Base-by-base conservation (phyloP, 257 asterid species). In the Nicotiana benthamiana region DNA sequence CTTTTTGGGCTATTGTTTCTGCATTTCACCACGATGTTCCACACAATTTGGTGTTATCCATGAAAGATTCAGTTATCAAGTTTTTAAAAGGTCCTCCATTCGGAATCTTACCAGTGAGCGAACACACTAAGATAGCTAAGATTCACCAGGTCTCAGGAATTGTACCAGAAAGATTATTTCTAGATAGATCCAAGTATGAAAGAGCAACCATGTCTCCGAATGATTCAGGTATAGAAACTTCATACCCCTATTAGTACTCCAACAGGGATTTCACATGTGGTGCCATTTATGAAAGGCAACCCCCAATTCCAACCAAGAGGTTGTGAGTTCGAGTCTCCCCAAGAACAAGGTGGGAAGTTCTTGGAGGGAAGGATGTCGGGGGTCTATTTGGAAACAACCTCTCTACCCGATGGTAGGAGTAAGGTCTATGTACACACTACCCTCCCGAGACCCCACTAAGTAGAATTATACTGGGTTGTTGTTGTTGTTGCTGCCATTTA, bases 71-170 rank as follows among this genome's bases (percentile, higher is more conserved):
- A 36, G 30, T 22, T 12, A 48, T 74, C 52, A 81, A 74, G 15
- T 28, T 40, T 9, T 16, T 51, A 57, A 81, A 81, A 56, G 53
- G 72, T 27, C 83, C 83, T 17, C 34, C 62, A 57, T 59, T 6
- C 72, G 80, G 83, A 72, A 81, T 81, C 64, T 56, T 48, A 36
- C 80, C 80, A 24, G 75, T 74, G 22, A 81, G 66, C 15, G 27
- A 81, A 81, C n/a, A 81, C 34, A 26, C 59, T 81, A n/a, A 81
- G 52, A 72, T 52, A 51, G 64, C 34, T 4, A 16, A 80, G 80
- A 34, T 57, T 32, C 24, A 34, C 63, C 57, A 80, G 13, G 72
- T 4, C 24, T 20, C 8, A 1, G 83, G 62, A 3, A 80, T 54
- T 3, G 1, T 24, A 9, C 83, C 83, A n/a, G 83, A 68, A 30